Base-by-base conservation (phyloP, 2,329 filamentous ascomycete genomes). In the Diaporthe batatas region DNA sequence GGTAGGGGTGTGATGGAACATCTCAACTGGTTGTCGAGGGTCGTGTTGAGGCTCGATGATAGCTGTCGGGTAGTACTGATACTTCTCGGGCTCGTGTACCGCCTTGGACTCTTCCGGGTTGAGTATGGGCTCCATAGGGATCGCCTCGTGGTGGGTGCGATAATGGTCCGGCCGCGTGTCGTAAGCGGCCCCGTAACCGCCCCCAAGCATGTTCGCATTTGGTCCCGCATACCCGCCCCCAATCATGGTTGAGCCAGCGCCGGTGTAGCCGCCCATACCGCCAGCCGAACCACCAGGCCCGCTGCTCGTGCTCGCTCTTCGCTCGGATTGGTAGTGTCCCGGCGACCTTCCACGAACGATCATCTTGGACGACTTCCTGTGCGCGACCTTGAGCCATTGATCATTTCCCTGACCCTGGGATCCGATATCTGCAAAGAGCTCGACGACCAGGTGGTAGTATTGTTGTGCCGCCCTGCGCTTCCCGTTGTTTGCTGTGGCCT, bases 401-500 rank as follows among this genome's bases (percentile, higher is more conserved):
- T 89, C 87, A 23, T 84, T 81, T 58, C 72, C 34, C 51, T 76
- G 79, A 73, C 72, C 82, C 76, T 82, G 85, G 42, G 81, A 79
- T 2, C 90, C 87, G 10, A 94, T 84, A 75, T 95, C 91, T 10
- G 89, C 94, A 82, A 91, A 94, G 1, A 97, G 89, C 80, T 97
- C 94, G 5, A 97, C 92, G 58, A 97, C 90, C n/a, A 98, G 87
- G 78, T 96, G 94, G 79, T 97, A 98, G 81, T 95, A 97, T 78
- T 98, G 95, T 79, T 98, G 95, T 23, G 95, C 94, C 1, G 95
- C 95, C 72, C 95, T 88, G 76, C 95, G 89, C 81, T 97, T 97
- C 59, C 95, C 95, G 77, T 98, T 98, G 84, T 98, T 98, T 32
- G 94, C 94, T 0, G 95, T 98, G 1, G 95, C 95, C 76, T 94